Percentiles rank a stretch among this genome's conserved stretches.
Evolutionary conservation across 768 basidiomycete genomes (phyloP).

Genomic region (Mycena floridula): DNA sequence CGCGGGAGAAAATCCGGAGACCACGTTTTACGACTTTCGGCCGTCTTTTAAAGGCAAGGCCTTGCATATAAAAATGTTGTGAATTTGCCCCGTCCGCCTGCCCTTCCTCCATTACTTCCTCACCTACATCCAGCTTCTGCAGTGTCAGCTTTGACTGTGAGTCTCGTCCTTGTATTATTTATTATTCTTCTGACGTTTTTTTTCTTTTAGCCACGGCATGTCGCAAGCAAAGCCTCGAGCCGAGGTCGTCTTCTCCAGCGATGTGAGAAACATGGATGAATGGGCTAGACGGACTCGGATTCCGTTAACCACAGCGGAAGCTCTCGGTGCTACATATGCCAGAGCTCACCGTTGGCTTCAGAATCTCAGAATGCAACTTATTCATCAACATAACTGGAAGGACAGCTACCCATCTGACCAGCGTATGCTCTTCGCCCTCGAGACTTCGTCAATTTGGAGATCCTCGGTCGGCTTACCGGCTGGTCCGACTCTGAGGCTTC

Average conservation of each 20-base stretch:
- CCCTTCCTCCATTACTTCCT: no score
- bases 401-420: slow-evolving; percentile 53
- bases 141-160: no score
- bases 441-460: slow-evolving; percentile 73
- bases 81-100: no score
- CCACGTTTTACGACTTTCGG: no score
- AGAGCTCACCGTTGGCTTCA: slow-evolving; percentile 75
- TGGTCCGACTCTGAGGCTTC: slow-evolving; percentile 64
- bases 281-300: slow-evolving; percentile 79
- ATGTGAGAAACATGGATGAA: slow-evolving; percentile 76
- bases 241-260: slow-evolving; percentile 73
- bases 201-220: no score
- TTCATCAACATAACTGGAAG: slow-evolving; percentile 66
- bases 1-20: no score
- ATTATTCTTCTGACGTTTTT: no score
- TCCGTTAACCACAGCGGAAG: slow-evolving; percentile 77
- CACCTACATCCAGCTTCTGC: no score
- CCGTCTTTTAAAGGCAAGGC: no score
- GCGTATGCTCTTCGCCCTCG: slow-evolving; percentile 75
- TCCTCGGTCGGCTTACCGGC: slow-evolving; percentile 71
- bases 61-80: no score
- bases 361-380: slow-evolving; percentile 53
- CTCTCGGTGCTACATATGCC: slow-evolving; percentile 74
- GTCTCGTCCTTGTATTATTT: no score
- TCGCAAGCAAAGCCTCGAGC: slow-evolving; percentile 26